These are phyloP conservation scores for Venturia aucupariae DNA, from an alignment of 2,329 filamentous ascomycete genomes.

Conservation along the genomic window DNA sequence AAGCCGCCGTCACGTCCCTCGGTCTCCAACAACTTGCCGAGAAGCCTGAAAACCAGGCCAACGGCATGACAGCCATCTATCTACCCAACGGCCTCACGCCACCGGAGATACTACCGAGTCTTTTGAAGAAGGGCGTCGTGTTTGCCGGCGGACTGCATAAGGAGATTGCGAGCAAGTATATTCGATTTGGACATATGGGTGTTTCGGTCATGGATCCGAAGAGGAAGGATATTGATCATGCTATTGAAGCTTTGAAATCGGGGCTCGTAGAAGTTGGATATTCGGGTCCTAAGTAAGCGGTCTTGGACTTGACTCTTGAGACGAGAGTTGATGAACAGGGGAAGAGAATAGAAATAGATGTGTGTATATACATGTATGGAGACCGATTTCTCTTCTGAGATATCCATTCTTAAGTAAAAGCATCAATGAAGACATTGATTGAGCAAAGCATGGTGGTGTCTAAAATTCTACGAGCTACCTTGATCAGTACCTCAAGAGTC, in stretches of 20 bases:
- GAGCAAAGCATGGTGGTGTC: no score
- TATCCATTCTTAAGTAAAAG: no score
- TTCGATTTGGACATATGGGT: slow-evolving; percentile 96
- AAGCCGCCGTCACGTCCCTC: slow-evolving; percentile 69
- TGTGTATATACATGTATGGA: no score
- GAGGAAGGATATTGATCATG: slow-evolving; percentile 74
- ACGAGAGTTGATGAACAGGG: no score
- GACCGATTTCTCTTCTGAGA: no score
- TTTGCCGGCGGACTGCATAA: slow-evolving; percentile 96
- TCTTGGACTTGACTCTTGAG: neutral
- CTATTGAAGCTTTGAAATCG: slow-evolving; percentile 66
- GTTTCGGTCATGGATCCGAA: slow-evolving; percentile 78
- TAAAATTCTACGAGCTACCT: no score
- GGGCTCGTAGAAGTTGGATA: slow-evolving; percentile 66
- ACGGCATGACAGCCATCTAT: slow-evolving; percentile 97
- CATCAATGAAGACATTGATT: no score
- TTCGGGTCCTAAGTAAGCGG: slow-evolving; percentile 25
- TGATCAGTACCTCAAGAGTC: no score
- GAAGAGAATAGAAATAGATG: no score
- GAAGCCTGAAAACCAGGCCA: slow-evolving; percentile 83
- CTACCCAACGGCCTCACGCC: slow-evolving; percentile 76
- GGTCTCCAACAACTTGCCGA: slow-evolving; percentile 80
- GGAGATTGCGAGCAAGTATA: slow-evolving; percentile 87
- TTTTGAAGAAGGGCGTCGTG: slow-evolving; percentile 79
- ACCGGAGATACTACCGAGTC: slow-evolving; percentile 72